Evolutionary conservation across 78 protist species (phyloP).

Genomic region (Dictyostelium citrinum): DNA sequence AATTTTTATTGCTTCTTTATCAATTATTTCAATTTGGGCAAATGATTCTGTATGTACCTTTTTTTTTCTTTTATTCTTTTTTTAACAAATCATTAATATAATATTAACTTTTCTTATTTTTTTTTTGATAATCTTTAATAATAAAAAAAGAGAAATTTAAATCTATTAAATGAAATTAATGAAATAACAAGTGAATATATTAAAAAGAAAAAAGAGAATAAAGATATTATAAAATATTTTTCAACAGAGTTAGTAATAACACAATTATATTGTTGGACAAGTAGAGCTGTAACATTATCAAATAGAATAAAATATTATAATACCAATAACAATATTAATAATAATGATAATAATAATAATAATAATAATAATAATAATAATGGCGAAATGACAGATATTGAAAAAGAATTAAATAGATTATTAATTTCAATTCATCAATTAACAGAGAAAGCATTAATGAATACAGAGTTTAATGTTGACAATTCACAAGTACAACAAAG

Average conservation of each 20-base stretch:
- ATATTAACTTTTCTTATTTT: neutral
- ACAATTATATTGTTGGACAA: neutral
- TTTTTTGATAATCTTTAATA: neutral
- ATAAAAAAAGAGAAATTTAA: neutral
- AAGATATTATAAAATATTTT: neutral
- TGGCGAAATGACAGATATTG: neutral
- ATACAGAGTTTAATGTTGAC: neutral
- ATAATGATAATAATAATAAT: neutral
- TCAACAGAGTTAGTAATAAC: neutral
- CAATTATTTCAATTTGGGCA: neutral
- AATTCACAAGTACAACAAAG: neutral
- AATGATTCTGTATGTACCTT: neutral
- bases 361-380: neutral
- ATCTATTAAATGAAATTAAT: neutral
- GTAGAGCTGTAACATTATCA: neutral
- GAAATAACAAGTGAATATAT: slow-evolving; percentile 1
- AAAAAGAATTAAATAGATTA: neutral
- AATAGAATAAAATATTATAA: neutral
- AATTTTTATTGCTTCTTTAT: neutral
- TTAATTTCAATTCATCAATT: neutral
- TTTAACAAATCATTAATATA: no score
- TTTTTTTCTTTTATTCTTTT: neutral
- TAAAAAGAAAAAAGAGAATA: neutral
- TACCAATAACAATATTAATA: neutral
- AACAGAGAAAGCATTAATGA: slow-evolving; percentile 4